Conservation (phyloP, 2,329 filamentous ascomycete species). For the Hymenoscyphus albidus region DNA sequence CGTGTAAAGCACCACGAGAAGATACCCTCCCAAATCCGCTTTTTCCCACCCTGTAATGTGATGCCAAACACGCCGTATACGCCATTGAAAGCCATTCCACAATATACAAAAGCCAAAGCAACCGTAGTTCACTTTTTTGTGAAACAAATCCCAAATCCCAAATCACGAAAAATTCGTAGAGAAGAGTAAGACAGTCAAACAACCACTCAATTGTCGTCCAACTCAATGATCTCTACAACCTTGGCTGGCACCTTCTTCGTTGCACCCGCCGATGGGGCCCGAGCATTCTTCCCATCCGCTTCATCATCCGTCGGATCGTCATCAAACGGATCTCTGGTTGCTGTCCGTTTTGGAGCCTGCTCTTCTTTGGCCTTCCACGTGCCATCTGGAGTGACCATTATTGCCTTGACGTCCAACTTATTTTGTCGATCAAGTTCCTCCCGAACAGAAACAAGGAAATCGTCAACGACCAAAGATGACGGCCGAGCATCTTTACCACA, state of each 20-base stretch:
- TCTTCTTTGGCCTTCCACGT: slow-evolving; percentile 55
- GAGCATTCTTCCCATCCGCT: slow-evolving; percentile 3
- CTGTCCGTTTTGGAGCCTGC: slow-evolving; percentile 22
- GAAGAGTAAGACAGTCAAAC: background rate
- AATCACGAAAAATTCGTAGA: background rate
- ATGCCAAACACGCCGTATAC: background rate
- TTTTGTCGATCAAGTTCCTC: slow-evolving; percentile 47
- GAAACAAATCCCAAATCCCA: background rate
- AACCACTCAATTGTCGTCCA: slow-evolving; percentile 22
- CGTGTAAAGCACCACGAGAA: background rate
- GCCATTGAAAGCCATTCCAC: background rate
- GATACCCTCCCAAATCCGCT: background rate
- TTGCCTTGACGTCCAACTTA: slow-evolving; percentile 52
- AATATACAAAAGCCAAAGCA: background rate
- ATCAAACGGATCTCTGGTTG: slow-evolving; percentile 25
- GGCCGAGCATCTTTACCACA: slow-evolving; percentile 77
- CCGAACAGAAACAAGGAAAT: slow-evolving; percentile 65
- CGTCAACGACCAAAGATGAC: slow-evolving; percentile 64
- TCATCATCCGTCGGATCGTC: slow-evolving; percentile 15
- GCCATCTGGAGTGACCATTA: slow-evolving; percentile 61
- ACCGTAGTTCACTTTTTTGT: background rate
- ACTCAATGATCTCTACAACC: slow-evolving; percentile 26
- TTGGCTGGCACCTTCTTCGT: slow-evolving; percentile 1
- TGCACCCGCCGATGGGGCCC: background rate
- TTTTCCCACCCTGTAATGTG: background rate